Evolutionary conservation across 2,329 filamentous ascomycete genomes (phyloP).

Genomic region (Aspergillus floridensis): DNA sequence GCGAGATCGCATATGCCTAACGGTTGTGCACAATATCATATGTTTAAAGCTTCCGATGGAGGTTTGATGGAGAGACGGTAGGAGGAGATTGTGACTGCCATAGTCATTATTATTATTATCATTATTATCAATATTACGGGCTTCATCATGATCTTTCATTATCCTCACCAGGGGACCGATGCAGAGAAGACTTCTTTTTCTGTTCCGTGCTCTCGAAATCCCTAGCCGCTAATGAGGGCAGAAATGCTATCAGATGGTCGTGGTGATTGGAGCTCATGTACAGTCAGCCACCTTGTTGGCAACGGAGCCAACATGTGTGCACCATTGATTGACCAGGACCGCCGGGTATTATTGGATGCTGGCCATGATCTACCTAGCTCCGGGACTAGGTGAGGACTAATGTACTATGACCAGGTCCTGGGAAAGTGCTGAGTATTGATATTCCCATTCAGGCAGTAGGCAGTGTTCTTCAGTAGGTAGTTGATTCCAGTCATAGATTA

Average conservation of each 20-base stretch:
- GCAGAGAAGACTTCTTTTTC: not conserved
- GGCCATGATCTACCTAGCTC: constrained; percentile 1
- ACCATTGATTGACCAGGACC: constrained; percentile 12
- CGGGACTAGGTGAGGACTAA: not conserved
- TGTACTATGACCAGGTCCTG: not conserved
- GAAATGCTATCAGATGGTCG: constrained; percentile 6
- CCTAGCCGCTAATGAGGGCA: not conserved
- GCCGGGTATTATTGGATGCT: constrained; percentile 11
- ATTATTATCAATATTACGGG: not conserved
- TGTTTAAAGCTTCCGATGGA: not conserved
- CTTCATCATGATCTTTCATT: not conserved
- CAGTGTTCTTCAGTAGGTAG: not conserved
- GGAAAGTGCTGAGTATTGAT: not conserved
- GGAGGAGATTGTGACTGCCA: no score
- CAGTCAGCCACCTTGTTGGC: constrained; percentile 22
- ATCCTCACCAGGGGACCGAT: not conserved
- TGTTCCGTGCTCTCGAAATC: not conserved
- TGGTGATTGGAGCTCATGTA: constrained; percentile 21
- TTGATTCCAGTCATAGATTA: not conserved
- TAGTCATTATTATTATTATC: not conserved
- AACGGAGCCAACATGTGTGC: constrained; percentile 22
- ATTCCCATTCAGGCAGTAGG: not conserved
- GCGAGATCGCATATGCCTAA: constrained; percentile 1
- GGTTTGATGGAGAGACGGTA: no score
- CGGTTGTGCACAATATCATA: not conserved